These are phyloP conservation scores for Bremia lactucae DNA, from an alignment of 352 stramenopile species.

Conservation along the genomic window DNA sequence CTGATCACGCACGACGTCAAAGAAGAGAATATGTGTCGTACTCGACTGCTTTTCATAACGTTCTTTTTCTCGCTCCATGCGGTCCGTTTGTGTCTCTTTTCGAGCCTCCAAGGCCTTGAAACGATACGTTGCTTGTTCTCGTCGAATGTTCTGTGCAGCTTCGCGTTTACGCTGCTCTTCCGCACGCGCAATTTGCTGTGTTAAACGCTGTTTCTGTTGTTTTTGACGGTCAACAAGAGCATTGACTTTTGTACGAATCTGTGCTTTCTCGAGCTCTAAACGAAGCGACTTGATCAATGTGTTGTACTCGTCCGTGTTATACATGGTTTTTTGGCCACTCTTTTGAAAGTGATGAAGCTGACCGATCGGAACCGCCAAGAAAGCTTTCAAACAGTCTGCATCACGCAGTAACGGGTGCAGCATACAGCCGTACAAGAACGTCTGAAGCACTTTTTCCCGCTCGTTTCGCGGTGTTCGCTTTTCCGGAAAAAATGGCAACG, in stretches of 20 bases:
- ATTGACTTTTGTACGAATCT: constrained; percentile 74
- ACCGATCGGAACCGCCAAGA: constrained; percentile 60
- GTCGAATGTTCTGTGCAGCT: constrained; percentile 56
- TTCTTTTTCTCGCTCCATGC: constrained; percentile 77
- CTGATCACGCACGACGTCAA: constrained; percentile 69
- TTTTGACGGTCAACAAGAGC: constrained; percentile 53
- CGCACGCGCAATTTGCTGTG: constrained; percentile 45
- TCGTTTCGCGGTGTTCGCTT: constrained; percentile 37
- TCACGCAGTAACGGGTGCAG: constrained; percentile 72
- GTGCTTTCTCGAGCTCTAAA: constrained; percentile 77
- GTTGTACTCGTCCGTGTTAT: constrained; percentile 74
- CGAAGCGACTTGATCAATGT: constrained; percentile 63
- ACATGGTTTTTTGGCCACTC: constrained; percentile 56
- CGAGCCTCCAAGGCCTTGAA: constrained; percentile 75
- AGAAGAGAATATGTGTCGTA: constrained; percentile 77
- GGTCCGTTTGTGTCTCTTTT: constrained; percentile 69
- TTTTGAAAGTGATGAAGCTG: constrained; percentile 69
- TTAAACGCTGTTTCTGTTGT: constrained; percentile 56
- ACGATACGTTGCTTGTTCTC: constrained; percentile 53
- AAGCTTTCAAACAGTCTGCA: constrained; percentile 73
- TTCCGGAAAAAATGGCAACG: constrained; percentile 69
- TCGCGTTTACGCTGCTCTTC: constrained; percentile 66
- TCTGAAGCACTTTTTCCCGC: constrained; percentile 63
- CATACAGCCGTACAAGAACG: constrained; percentile 72
- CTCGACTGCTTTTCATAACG: constrained; percentile 61